Percentiles rank a stretch among this genome's conserved stretches.
Conservation (phyloP, 2,329 filamentous ascomycete species). For the Fusarium gaditjirri region DNA sequence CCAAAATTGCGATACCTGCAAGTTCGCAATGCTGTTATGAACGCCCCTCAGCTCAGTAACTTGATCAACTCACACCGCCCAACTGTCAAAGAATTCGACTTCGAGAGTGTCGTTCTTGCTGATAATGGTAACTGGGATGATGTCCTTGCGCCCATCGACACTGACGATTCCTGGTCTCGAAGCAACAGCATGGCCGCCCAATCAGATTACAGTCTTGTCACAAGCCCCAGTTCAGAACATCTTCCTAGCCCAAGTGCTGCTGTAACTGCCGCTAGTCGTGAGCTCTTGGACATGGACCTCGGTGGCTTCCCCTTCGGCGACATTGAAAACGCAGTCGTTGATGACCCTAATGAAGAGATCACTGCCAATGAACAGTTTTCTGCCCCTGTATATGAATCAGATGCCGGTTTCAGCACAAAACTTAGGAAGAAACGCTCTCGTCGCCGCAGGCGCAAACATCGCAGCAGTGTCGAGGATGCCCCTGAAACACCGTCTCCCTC, state of each 20-base stretch:
- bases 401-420: slow-evolving; percentile 57
- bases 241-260: slow-evolving; percentile 63
- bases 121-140: slow-evolving; percentile 81
- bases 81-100: slow-evolving; percentile 80
- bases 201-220: slow-evolving; percentile 50
- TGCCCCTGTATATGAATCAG: slow-evolving; percentile 33
- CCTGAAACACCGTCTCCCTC: slow-evolving; percentile 32
- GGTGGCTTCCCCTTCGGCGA: slow-evolving; percentile 53
- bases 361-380: slow-evolving; percentile 23
- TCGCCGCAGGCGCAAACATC: slow-evolving; percentile 53
- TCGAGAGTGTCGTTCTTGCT: slow-evolving; percentile 78
- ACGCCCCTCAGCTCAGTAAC: slow-evolving; percentile 74
- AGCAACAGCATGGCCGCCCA: slow-evolving; percentile 44
- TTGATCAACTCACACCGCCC: slow-evolving; percentile 75
- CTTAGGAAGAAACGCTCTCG: slow-evolving; percentile 58
- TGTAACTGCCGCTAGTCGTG: slow-evolving; percentile 62
- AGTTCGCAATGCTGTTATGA: slow-evolving; percentile 78
- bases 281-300: slow-evolving; percentile 56
- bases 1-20: slow-evolving; percentile 74
- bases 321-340: slow-evolving; percentile 47
- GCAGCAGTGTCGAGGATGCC: slow-evolving; percentile 43
- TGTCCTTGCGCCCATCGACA: slow-evolving; percentile 75
- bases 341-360: slow-evolving; percentile 46
- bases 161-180: slow-evolving; percentile 53
- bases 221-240: slow-evolving; percentile 50